Evolutionary conservation across 306 rosid species (phyloP).

Genomic region (Cucumis cinereus): DNA sequence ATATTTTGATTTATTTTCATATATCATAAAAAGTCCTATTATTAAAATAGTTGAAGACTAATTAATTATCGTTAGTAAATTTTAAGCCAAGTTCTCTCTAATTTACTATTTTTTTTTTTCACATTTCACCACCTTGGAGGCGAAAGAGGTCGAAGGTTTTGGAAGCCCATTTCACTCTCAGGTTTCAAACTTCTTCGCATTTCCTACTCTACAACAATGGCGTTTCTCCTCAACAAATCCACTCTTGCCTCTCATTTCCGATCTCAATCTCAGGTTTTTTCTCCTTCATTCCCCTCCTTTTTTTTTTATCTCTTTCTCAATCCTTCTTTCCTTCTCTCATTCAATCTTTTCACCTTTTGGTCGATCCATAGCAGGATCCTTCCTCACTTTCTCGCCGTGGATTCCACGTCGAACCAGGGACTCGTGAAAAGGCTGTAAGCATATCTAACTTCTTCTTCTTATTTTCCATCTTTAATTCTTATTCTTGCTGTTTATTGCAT

Average conservation of each 20-base stretch:
- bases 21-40: too few relatives aligned
- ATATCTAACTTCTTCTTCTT: neutral
- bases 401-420: conserved; percentile 59
- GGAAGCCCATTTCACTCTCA: neutral
- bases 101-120: too few relatives aligned
- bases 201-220: conserved; percentile 31
- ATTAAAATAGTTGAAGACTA: too few relatives aligned
- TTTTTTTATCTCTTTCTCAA: neutral
- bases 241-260: conserved; percentile 45
- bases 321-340: neutral
- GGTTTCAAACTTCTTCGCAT: neutral
- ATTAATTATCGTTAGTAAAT: too few relatives aligned
- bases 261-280: conserved; percentile 37
- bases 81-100: too few relatives aligned
- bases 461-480: neutral
- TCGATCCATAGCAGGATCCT: conserved; percentile 31
- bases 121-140: too few relatives aligned
- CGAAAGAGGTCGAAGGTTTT: too few relatives aligned
- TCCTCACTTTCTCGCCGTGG: conserved; percentile 46
- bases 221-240: conserved; percentile 52
- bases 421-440: conserved; percentile 86
- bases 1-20: too few relatives aligned
- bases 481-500: neutral
- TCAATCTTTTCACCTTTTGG: neutral
- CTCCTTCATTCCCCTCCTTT: neutral